These are phyloP conservation scores for Phytophthora melonis DNA, from an alignment of 352 stramenopile genomes.

Conservation along the genomic window DNA sequence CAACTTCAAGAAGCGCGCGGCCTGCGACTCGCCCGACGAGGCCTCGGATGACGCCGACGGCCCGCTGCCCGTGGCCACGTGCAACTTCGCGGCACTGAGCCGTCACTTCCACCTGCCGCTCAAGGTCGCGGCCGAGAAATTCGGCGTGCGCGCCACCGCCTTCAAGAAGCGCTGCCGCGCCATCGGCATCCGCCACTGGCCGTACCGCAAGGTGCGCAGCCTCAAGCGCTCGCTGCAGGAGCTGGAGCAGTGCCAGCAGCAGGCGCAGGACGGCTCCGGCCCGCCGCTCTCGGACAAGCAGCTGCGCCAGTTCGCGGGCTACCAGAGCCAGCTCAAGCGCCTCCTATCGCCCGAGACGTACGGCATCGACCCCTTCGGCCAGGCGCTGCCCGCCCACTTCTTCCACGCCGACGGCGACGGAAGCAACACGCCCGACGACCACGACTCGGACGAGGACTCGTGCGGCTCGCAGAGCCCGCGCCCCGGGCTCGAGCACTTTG, in stretches of 20 bases:
- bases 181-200: constrained; percentile 80
- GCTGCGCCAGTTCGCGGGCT: constrained; percentile 67
- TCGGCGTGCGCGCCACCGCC: constrained; percentile 73
- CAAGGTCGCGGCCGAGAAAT: constrained; percentile 77
- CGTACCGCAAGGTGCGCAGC: constrained; percentile 77
- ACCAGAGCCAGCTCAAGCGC: constrained; percentile 80
- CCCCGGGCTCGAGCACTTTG: constrained; percentile 35
- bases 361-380: constrained; percentile 76
- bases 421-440: constrained; percentile 47
- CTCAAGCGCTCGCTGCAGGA: constrained; percentile 76
- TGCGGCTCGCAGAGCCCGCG: constrained; percentile 48
- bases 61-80: constrained; percentile 44
- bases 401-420: constrained; percentile 43
- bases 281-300: constrained; percentile 80
- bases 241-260: constrained; percentile 72
- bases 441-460: constrained; percentile 69
- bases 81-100: constrained; percentile 77
- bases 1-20: constrained; percentile 52
- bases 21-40: constrained; percentile 32
- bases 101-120: constrained; percentile 75
- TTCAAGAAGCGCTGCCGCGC: constrained; percentile 82
- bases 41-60: constrained; percentile 22
- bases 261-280: constrained; percentile 51
- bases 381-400: constrained; percentile 51
- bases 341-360: constrained; percentile 85